Conservation (phyloP, 495 filamentous ascomycete genomes). For the Lophiostoma macrostomum region DNA sequence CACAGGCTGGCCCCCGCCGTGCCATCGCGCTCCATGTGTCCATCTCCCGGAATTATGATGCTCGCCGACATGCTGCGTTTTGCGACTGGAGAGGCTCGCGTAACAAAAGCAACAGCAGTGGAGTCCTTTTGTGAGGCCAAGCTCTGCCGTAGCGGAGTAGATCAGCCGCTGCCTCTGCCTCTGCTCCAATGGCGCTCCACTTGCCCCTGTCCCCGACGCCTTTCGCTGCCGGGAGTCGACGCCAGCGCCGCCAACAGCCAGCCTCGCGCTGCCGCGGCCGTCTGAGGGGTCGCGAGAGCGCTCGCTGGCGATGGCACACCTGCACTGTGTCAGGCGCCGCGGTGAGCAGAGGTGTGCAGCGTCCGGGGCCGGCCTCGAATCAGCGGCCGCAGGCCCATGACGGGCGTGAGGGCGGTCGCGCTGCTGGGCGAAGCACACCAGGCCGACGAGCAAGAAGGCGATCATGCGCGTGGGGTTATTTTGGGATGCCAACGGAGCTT, state of each 20-base stretch:
- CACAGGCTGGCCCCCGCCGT: not conserved
- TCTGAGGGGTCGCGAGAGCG: too few relatives aligned
- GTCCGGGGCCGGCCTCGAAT: not conserved
- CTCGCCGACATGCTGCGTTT: not conserved
- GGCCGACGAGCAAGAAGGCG: slow-evolving; percentile 1
- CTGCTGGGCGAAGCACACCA: slow-evolving; percentile 2
- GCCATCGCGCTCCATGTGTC: slow-evolving; percentile 15
- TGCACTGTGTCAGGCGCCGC: not conserved
- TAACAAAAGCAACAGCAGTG: slow-evolving; percentile 10
- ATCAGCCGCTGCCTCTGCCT: slow-evolving; percentile 13
- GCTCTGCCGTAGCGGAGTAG: slow-evolving; percentile 4
- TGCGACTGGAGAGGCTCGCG: slow-evolving; percentile 13
- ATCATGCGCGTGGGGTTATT: slow-evolving; percentile 32
- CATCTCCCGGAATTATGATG: slow-evolving; percentile 19
- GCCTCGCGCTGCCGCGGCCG: too few relatives aligned
- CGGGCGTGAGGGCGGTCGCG: not conserved
- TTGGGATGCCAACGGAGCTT: slow-evolving; percentile 11
- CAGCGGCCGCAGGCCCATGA: not conserved
- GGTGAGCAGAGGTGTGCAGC: not conserved
- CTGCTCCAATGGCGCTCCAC: slow-evolving; percentile 16
- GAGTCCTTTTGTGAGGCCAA: not conserved
- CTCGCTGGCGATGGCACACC: not conserved
- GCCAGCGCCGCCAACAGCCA: too few relatives aligned
- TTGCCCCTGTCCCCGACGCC: too few relatives aligned
- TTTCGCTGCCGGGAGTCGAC: too few relatives aligned